Evolutionary conservation across 1,139 yeast species (phyloP).

Genomic region (Pichia sp.): DNA sequence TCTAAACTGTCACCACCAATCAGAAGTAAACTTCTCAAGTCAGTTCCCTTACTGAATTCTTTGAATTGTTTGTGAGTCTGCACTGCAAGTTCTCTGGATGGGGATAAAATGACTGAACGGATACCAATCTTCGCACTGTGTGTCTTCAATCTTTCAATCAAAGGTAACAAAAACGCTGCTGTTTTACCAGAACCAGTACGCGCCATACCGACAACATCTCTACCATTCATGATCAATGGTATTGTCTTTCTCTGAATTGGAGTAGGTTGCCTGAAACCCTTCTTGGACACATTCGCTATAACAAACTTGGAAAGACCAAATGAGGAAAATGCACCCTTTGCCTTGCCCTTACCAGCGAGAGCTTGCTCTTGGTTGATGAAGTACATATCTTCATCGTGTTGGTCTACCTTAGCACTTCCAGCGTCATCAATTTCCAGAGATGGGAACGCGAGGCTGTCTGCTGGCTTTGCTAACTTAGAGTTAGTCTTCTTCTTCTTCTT

Average conservation of each 20-base stretch:
- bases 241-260: conserved; percentile 96
- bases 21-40: conserved; percentile 67
- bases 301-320: conserved; percentile 78
- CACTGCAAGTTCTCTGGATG: conserved; percentile 89
- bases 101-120: conserved; percentile 82
- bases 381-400: conserved; percentile 34
- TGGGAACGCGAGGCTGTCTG: conserved; percentile 41
- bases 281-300: conserved; percentile 62
- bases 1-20: conserved; percentile 98
- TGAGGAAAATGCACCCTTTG: conserved; percentile 70
- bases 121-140: conserved; percentile 89
- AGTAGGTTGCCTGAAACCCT: conserved; percentile 93
- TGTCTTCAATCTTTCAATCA: conserved; percentile 73
- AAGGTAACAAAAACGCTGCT: conserved; percentile 93
- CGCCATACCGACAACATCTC: conserved; percentile 99
- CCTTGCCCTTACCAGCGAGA: conserved; percentile 53
- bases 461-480: neutral
- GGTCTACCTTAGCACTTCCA: conserved; percentile 19
- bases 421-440: conserved; percentile 61
- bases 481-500: conserved; percentile 12
- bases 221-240: conserved; percentile 76
- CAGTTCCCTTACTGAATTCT: conserved; percentile 81
- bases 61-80: conserved; percentile 87
- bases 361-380: conserved; percentile 36
- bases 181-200: conserved; percentile 99